Conservation (phyloP, 2,329 filamentous ascomycete species). For the Colletotrichum cordylinicola region DNA sequence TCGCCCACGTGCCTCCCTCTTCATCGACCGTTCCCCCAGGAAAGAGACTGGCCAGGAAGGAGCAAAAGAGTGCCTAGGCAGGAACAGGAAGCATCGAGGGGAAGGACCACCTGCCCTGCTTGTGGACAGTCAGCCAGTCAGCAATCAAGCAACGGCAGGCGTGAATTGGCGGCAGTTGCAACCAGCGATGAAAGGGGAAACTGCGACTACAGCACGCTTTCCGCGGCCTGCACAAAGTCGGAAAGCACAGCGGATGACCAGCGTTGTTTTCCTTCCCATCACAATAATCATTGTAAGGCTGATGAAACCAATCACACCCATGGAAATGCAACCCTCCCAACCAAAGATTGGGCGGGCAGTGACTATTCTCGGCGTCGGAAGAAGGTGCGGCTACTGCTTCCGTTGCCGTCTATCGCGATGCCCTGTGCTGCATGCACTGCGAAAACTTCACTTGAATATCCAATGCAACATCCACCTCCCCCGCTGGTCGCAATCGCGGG, state of each 20-base stretch:
- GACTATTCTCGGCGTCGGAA: neutral
- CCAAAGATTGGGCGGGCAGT: neutral
- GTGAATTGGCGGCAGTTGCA: neutral
- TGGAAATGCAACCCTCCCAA: constrained; percentile 1
- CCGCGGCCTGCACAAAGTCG: neutral
- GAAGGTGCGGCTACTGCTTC: neutral
- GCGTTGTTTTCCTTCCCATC: neutral
- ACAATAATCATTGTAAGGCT: constrained; percentile 2
- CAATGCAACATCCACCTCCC: neutral
- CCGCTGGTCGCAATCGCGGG: neutral
- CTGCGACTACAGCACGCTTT: neutral
- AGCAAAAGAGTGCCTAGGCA: neutral
- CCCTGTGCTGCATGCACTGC: neutral
- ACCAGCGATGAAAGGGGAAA: neutral
- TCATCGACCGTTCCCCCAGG: neutral
- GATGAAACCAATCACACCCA: neutral
- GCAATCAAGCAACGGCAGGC: neutral
- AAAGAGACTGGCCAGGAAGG: neutral
- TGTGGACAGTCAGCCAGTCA: neutral
- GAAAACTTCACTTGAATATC: neutral
- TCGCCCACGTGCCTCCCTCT: neutral
- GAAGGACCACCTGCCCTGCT: neutral
- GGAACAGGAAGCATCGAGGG: neutral
- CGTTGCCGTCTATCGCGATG: neutral
- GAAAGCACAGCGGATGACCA: neutral